phyloP scores from a whole-genome alignment of 805 yeast species.

The Hanseniaspora singularis region DNA sequence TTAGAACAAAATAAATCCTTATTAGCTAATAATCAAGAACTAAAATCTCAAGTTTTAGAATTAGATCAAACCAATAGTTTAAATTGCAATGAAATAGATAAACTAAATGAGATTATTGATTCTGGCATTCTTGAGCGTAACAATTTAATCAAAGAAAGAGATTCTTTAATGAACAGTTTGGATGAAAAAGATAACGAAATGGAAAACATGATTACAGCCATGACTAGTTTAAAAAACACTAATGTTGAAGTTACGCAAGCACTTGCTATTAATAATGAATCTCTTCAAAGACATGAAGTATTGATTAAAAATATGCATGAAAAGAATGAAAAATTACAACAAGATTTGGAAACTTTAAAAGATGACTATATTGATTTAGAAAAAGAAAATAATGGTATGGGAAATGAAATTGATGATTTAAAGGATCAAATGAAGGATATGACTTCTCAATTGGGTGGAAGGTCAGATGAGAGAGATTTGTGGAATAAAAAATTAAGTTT shows the following conservation, averaged over 20 bases:
- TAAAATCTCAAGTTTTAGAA: conserved; percentile 42
- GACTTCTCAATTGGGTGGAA: not conserved
- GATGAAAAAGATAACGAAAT: conserved; percentile 19
- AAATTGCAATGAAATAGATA: conserved; percentile 46
- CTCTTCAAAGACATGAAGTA: conserved; percentile 26
- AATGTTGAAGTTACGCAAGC: conserved; percentile 24
- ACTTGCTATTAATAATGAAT: conserved; percentile 25
- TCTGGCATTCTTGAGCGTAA: conserved; percentile 32
- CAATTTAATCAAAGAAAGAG: conserved; percentile 28
- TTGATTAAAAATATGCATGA: conserved; percentile 30
- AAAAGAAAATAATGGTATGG: conserved; percentile 58
- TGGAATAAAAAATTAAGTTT: conserved; percentile 49
- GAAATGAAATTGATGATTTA: conserved; percentile 33
- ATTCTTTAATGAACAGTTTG: conserved; percentile 18
- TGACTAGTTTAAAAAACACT: conserved; percentile 4
- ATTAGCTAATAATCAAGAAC: conserved; percentile 35
- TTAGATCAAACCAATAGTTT: conserved; percentile 50
- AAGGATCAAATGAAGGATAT: conserved; percentile 38
- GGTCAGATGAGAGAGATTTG: conserved; percentile 39
- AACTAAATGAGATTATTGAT: conserved; percentile 40
- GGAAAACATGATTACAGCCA: conserved; percentile 12
- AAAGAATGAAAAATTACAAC: conserved; percentile 27
- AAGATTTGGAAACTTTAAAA: conserved; percentile 33
- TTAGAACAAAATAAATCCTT: conserved; percentile 32
- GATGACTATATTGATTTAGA: conserved; percentile 43